These are phyloP conservation scores for Botrytis tulipae DNA, from an alignment of 2,329 filamentous ascomycete genomes.

Conservation along the genomic window DNA sequence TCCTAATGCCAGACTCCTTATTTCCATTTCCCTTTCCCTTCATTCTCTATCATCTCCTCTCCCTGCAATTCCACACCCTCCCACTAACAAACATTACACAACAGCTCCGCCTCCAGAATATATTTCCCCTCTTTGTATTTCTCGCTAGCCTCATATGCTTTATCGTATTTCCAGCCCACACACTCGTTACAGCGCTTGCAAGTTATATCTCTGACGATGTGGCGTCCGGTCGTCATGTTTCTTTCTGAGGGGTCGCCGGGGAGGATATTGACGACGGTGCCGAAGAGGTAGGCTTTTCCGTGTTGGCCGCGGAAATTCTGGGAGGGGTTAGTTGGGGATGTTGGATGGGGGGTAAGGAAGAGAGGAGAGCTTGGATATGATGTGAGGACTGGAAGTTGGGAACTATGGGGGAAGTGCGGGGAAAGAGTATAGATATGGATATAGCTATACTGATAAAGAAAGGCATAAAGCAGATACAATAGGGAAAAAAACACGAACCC, in stretches of 20 bases:
- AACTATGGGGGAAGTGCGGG: background rate
- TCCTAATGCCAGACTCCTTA: background rate
- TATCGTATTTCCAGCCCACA: slow-evolving; percentile 99
- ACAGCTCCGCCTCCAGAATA: slow-evolving; percentile 87
- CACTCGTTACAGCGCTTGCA: slow-evolving; percentile 90
- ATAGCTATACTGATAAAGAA: background rate
- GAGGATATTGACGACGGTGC: slow-evolving; percentile 87
- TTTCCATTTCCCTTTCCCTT: background rate
- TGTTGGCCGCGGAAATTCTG: slow-evolving; percentile 98
- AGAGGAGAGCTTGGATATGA: background rate
- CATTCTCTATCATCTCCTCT: background rate
- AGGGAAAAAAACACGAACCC: slow-evolving; percentile 55
- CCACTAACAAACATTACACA: slow-evolving; percentile 67
- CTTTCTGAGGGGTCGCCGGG: slow-evolving; percentile 84
- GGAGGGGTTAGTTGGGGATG: background rate
- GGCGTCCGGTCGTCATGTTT: slow-evolving; percentile 95
- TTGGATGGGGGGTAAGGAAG: background rate
- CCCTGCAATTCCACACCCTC: background rate
- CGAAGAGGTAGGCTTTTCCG: slow-evolving; percentile 96
- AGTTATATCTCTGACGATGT: slow-evolving; percentile 88
- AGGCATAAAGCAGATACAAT: background rate
- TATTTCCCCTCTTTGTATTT: slow-evolving; percentile 99
- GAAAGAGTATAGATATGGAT: background rate
- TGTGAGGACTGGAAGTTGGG: background rate
- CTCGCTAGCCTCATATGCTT: slow-evolving; percentile 86